phyloP scores from a whole-genome alignment of 2,329 filamentous ascomycete genomes.

The Aspergillus ruber region DNA sequence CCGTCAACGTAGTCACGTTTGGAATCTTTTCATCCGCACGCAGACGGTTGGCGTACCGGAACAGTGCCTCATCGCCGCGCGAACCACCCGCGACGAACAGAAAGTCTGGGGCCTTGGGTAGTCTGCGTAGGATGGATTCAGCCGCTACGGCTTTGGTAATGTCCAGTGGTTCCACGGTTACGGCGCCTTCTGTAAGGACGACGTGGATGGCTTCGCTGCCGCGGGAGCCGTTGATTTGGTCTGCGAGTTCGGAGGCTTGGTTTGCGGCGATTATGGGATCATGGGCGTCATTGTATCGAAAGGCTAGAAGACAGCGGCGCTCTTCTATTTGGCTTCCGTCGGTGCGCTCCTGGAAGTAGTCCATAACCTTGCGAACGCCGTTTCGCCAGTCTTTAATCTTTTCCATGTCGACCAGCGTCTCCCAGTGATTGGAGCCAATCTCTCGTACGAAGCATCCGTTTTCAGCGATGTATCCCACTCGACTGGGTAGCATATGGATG shows the following conservation, averaged over 20 bases:
- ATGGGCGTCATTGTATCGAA: slow-evolving; percentile 74
- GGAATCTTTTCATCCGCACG: slow-evolving; percentile 50
- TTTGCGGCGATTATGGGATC: slow-evolving; percentile 68
- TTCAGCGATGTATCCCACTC: slow-evolving; percentile 81
- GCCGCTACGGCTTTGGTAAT: slow-evolving; percentile 82
- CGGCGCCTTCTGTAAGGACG: slow-evolving; percentile 68
- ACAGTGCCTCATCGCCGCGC: slow-evolving; percentile 82
- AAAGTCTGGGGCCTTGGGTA: slow-evolving; percentile 67
- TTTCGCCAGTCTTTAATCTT: slow-evolving; percentile 71
- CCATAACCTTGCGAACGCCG: slow-evolving; percentile 72
- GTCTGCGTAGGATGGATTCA: slow-evolving; percentile 58
- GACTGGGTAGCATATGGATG: slow-evolving; percentile 60
- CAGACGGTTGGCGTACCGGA: slow-evolving; percentile 84
- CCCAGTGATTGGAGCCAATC: slow-evolving; percentile 61
- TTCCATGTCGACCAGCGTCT: slow-evolving; percentile 63
- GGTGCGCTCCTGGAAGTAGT: slow-evolving; percentile 82
- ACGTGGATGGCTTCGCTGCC: slow-evolving; percentile 76
- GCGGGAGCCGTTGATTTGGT: slow-evolving; percentile 88
- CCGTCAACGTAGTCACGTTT: slow-evolving; percentile 73
- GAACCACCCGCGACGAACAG: slow-evolving; percentile 83
- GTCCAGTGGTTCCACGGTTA: slow-evolving; percentile 76
- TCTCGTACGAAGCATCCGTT: slow-evolving; percentile 84
- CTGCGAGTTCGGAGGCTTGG: slow-evolving; percentile 82
- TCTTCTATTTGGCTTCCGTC: slow-evolving; percentile 81
- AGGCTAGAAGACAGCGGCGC: slow-evolving; percentile 76